Conservation (phyloP, 768 basidiomycete species). For the Galerina marginata region DNA sequence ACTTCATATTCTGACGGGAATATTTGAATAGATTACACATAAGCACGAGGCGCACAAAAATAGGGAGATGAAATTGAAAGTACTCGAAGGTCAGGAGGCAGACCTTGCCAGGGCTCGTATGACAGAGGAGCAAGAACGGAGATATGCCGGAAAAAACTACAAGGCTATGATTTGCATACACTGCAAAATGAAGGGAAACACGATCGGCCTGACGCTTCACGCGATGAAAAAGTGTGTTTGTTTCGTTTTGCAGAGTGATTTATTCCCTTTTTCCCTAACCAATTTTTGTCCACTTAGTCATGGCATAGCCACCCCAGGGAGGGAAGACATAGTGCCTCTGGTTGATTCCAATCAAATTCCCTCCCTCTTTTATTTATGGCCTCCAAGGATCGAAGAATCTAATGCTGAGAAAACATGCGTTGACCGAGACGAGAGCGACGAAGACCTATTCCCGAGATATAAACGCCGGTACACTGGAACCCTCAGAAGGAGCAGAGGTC, state of each 20-base stretch:
- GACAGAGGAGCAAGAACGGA: constrained; percentile 1
- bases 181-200: background rate
- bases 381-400: no score
- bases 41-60: background rate
- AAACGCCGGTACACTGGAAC: no score
- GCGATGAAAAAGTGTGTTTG: constrained; percentile 5
- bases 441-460: no score
- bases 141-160: background rate
- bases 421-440: no score
- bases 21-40: background rate
- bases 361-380: no score
- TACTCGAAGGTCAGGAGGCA: constrained; percentile 5
- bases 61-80: background rate
- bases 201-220: background rate
- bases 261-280: no score
- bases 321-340: background rate
- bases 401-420: no score
- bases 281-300: background rate
- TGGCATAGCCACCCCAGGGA: background rate
- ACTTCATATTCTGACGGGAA: background rate
- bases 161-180: constrained; percentile 1
- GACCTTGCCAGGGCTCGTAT: background rate
- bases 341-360: background rate
- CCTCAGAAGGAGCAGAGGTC: no score
- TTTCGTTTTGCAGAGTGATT: no score